These are phyloP conservation scores for Fusarium nanum DNA, from an alignment of 2,329 filamentous ascomycete species.

Conservation along the genomic window DNA sequence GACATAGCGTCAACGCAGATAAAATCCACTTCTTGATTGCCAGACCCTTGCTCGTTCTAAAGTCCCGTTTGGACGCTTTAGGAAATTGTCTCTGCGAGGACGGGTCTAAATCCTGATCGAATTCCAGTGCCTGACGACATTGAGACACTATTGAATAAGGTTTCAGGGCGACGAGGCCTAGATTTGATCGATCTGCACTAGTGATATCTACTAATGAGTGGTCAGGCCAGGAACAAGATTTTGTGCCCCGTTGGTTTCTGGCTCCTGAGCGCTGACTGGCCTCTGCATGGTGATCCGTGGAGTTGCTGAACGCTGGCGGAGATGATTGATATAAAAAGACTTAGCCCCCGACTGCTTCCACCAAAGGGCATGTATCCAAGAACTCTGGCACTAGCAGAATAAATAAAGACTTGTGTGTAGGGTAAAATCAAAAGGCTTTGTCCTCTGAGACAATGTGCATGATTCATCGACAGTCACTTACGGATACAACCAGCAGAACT, in stretches of 20 bases:
- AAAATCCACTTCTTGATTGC: not conserved
- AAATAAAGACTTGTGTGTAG: not conserved
- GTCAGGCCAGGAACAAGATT: constrained; percentile 16
- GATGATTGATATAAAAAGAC: not conserved
- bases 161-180: constrained; percentile 10
- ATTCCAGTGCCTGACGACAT: constrained; percentile 22
- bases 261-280: constrained; percentile 4
- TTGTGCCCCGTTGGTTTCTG: not conserved
- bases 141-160: constrained; percentile 7
- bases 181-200: constrained; percentile 7
- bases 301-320: not conserved
- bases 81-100: not conserved
- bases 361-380: not conserved
- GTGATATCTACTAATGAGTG: not conserved
- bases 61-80: not conserved
- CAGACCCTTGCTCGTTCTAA: not conserved
- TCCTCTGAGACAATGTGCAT: not conserved
- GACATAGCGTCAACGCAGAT: not conserved
- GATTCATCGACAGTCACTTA: not conserved
- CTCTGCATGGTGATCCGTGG: not conserved
- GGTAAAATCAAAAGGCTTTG: not conserved
- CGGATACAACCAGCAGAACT: not conserved
- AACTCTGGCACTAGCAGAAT: rapidly evolving
- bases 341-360: rapidly evolving
- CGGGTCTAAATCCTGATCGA: constrained; percentile 5